A percentile compares a stretch with the other conserved stretches of the same genome.
Conservation (phyloP, 129 eudicot species). For the Daucus carota region DNA sequence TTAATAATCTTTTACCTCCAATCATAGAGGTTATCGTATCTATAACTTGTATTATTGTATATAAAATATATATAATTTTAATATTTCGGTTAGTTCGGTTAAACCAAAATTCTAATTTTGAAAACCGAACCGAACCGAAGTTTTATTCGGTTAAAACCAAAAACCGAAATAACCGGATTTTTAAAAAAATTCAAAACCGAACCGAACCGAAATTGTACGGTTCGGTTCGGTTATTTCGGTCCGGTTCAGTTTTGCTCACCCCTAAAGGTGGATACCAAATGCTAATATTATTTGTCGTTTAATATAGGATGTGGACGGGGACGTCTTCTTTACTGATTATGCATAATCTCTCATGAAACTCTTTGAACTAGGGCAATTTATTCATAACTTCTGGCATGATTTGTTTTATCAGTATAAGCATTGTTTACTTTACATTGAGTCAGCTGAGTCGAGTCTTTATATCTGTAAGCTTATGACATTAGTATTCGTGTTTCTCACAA, state of each 20-base stretch:
- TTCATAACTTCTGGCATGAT: background rate
- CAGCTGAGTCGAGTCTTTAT: background rate
- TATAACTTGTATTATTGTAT: background rate
- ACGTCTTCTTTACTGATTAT: conserved; percentile 85
- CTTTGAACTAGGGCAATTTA: conserved; percentile 73
- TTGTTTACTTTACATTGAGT: background rate
- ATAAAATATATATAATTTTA: no score
- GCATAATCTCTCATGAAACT: conserved; percentile 80
- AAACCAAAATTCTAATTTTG: no score
- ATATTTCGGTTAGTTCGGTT: no score
- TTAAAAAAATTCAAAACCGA: no score
- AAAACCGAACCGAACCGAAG: no score
- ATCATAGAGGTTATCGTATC: background rate
- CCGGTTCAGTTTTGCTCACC: background rate
- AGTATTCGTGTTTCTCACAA: conserved; percentile 21
- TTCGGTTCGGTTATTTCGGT: no score
- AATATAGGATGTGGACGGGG: conserved; percentile 63
- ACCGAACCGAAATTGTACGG: no score
- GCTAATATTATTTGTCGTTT: background rate
- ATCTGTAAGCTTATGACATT: background rate
- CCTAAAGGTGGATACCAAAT: background rate
- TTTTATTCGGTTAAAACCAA: conserved; percentile 31
- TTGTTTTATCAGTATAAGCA: background rate
- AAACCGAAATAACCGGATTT: no score
- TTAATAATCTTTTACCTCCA: background rate